Evolutionary conservation across 148 eudicot genomes (phyloP).

Genomic region (Arctostaphylos glauca): DNA sequence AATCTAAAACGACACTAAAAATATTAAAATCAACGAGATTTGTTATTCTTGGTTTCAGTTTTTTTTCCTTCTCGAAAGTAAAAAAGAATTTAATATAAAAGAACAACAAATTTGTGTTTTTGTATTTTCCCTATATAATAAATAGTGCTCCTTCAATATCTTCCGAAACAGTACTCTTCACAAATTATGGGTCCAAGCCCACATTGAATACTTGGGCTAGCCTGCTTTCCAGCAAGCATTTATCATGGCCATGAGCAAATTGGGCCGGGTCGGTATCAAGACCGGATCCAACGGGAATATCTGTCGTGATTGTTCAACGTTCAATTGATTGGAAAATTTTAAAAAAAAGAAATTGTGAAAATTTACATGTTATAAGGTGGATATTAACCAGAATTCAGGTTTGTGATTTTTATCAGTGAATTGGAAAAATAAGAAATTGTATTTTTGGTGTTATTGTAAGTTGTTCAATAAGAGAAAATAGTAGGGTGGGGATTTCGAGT

Average conservation of each 20-base stretch:
- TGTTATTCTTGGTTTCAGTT: too few relatives aligned
- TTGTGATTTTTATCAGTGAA: neutral
- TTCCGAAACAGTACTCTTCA: slow-evolving; percentile 40
- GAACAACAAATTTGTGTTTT: too few relatives aligned
- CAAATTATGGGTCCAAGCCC: slow-evolving; percentile 56
- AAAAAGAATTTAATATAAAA: too few relatives aligned
- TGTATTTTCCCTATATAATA: too few relatives aligned
- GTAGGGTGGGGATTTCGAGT: neutral
- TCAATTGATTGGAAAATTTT: slow-evolving; percentile 26
- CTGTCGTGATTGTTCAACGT: slow-evolving; percentile 39
- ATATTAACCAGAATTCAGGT: neutral
- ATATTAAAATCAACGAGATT: too few relatives aligned
- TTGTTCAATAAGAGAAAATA: neutral
- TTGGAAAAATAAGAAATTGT: neutral
- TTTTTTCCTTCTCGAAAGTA: too few relatives aligned
- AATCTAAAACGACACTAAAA: too few relatives aligned
- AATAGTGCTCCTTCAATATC: too few relatives aligned
- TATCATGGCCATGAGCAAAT: slow-evolving; percentile 39
- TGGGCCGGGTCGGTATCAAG: slow-evolving; percentile 63
- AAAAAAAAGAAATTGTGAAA: too few relatives aligned
- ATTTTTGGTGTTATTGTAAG: neutral
- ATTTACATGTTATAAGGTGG: too few relatives aligned
- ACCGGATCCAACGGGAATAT: slow-evolving; percentile 46
- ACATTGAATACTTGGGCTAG: slow-evolving; percentile 44
- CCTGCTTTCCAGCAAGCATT: slow-evolving; percentile 38